Conservation (phyloP, 2,329 filamentous ascomycete species). For the Pseudopithomyces chartarum region DNA sequence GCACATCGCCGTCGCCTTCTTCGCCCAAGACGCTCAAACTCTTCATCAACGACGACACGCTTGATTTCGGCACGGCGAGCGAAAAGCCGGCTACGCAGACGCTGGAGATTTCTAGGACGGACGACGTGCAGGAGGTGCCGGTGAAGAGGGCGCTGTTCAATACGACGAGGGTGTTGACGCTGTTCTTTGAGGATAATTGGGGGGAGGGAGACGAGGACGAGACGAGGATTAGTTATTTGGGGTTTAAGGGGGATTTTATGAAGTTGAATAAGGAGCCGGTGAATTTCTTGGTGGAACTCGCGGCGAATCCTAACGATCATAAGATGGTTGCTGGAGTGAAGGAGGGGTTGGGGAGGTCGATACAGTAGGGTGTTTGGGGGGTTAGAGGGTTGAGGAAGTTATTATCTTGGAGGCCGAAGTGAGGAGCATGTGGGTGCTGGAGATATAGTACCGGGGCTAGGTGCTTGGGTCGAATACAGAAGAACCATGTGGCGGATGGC, state of each 20-base stretch:
- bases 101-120: slow-evolving; percentile 76
- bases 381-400: too few species aligned
- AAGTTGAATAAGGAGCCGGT: slow-evolving; percentile 79
- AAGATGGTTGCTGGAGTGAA: slow-evolving; percentile 52
- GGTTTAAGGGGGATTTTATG: slow-evolving; percentile 95
- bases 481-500: not conserved
- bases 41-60: slow-evolving; percentile 78
- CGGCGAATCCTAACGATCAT: slow-evolving; percentile 90
- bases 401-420: too few species aligned
- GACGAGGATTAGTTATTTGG: slow-evolving; percentile 79
- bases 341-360: slow-evolving; percentile 41
- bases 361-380: slow-evolving; percentile 31
- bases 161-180: slow-evolving; percentile 76
- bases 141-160: slow-evolving; percentile 90
- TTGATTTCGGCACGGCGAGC: slow-evolving; percentile 81
- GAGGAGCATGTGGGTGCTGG: too few species aligned
- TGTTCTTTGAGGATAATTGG: slow-evolving; percentile 95
- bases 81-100: slow-evolving; percentile 74
- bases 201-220: slow-evolving; percentile 75
- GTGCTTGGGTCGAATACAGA: too few species aligned
- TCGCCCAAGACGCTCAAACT: slow-evolving; percentile 85
- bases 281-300: slow-evolving; percentile 90
- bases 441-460: too few species aligned
- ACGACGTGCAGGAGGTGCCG: slow-evolving; percentile 83
- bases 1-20: slow-evolving; percentile 70